phyloP scores from a whole-genome alignment of 1,139 yeast genomes.

The Yamadazyma aaseri region DNA sequence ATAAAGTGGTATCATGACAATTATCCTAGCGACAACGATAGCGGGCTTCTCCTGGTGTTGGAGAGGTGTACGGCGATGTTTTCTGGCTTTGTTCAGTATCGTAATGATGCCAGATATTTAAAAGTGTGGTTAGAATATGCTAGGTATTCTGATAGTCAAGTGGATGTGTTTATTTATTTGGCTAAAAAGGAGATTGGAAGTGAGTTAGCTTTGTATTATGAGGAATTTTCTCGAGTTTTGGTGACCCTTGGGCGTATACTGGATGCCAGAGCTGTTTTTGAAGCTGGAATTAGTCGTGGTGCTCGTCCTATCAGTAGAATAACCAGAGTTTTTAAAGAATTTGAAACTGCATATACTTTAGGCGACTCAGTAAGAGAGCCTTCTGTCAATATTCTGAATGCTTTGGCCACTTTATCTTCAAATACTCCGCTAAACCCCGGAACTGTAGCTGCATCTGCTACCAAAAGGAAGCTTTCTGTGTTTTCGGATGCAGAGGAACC shows the following conservation, averaged over 20 bases:
- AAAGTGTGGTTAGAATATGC: slow-evolving; percentile 79
- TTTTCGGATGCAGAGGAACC: slow-evolving; percentile 20
- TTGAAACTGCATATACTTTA: slow-evolving; percentile 20
- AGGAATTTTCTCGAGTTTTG: slow-evolving; percentile 69
- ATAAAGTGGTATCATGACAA: slow-evolving; percentile 68
- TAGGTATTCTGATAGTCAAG: slow-evolving; percentile 65
- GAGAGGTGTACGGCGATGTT: slow-evolving; percentile 75
- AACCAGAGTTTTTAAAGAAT: slow-evolving; percentile 36
- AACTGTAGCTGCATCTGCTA: background rate
- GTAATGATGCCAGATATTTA: slow-evolving; percentile 79
- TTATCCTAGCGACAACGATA: slow-evolving; percentile 71
- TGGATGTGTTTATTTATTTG: slow-evolving; percentile 71
- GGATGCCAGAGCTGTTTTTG: slow-evolving; percentile 66
- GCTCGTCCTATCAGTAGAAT: slow-evolving; percentile 70
- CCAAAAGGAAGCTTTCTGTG: background rate
- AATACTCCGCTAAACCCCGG: background rate
- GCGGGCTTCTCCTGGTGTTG: slow-evolving; percentile 63
- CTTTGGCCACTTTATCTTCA: background rate
- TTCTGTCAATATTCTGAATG: background rate
- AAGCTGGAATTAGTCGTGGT: slow-evolving; percentile 53
- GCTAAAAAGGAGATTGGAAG: slow-evolving; percentile 73
- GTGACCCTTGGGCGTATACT: slow-evolving; percentile 50
- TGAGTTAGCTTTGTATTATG: slow-evolving; percentile 69
- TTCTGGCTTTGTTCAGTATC: slow-evolving; percentile 63
- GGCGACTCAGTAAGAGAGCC: background rate